Base-by-base conservation (phyloP, 305 asterid species). In the Solanum hybrid region DNA sequence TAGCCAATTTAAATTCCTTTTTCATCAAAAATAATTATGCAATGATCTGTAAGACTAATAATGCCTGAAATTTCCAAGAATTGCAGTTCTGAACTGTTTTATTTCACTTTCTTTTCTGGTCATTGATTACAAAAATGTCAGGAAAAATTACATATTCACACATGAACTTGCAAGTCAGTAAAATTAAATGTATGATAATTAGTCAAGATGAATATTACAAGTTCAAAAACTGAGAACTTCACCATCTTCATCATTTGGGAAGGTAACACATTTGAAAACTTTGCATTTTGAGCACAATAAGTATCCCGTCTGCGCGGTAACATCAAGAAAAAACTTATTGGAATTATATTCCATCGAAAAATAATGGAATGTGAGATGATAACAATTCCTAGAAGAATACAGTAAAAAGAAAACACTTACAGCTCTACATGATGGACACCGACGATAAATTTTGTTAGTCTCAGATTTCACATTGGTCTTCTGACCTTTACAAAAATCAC, bases 371-470 rank as follows among this genome's bases (percentile, higher is more conserved):
- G 33, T 20, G 16, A 6, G 16, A 67, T 64, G 79, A 18, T 34
- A 5, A 8, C 22, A 1, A 33, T 16, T 61, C 9, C 11, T n/a
- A 69, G 33, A 69, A 57, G 76, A 69, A 69, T 24, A 69, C 33
- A 69, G 33, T 26, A 24, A 69, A 22, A 61, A 79, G 40, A 75
- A 69, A n/a, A 37, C 18, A 92, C 98, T 95, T 92, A 95, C 98
- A 35, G 98, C 98, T 94, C 92, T 93, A 77, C 99, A 95, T 88
- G 96, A 88, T 5, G 99, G 98, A 93, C 98, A 96, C 0, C 98
- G 95, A 5, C 98, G 96, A 83, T 92, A 96, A 24, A 94, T 90
- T 90, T 94, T 92, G 69, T 91, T 97, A 83, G 89, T 95, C 18
- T 94, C 96, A 28, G 92, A 90, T 83, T 87, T 95, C 2, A 96